Base-by-base conservation (phyloP, 2,329 filamentous ascomycete species). In the Talaromyces atroroseus region DNA sequence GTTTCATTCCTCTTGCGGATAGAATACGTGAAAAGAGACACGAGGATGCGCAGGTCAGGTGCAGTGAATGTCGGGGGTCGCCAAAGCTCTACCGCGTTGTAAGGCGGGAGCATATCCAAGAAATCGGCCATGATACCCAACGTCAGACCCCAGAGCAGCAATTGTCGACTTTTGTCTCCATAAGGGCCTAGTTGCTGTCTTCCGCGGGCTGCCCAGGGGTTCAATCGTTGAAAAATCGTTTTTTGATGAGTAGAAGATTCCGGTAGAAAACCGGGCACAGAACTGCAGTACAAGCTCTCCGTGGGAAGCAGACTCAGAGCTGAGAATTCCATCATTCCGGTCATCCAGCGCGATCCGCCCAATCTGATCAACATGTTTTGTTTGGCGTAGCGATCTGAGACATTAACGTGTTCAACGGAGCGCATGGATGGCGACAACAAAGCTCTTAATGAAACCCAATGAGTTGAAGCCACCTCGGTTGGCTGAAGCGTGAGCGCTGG, bases 121-220 rank as follows among this genome's bases (percentile, higher is more conserved):
- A 88, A 84, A 68, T 89, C 86, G 16, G 82, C 82, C 40, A 88
- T 70, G 32, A 89, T 81, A 5, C 85, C 85, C 1, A 88, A 74
- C 0, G 86, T 88, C 34, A 89, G 68, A 0, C 86, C 86, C 86
- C 86, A 89, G 1, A 88, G 79, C 11, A 87, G 69, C 1, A 88
- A 72, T 2, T 83, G 82, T 24, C 68, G 67, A 60, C 67, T 62
- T 62, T 69, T 67, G 60, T 73, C 63, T 61, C 23, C 51, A 8
- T 5, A 11, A 26, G 24, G 63, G 12, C 61, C 59, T n/a, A n/a
- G n/a, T 54, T 60, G 71, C 64, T 65, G 71, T 50, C 63, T 32
- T 32, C 4, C 63, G 48, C 62, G 63, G 18, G 66, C 57, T 34
- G 60, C 63, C 68, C 67, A 70, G 5, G 63, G 52, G 52, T 64